Evolutionary conservation across 2,329 filamentous ascomycete genomes (phyloP), one percentile per base, ranked within the genome.

Genomic region (Sporothrix protearum): DNA sequence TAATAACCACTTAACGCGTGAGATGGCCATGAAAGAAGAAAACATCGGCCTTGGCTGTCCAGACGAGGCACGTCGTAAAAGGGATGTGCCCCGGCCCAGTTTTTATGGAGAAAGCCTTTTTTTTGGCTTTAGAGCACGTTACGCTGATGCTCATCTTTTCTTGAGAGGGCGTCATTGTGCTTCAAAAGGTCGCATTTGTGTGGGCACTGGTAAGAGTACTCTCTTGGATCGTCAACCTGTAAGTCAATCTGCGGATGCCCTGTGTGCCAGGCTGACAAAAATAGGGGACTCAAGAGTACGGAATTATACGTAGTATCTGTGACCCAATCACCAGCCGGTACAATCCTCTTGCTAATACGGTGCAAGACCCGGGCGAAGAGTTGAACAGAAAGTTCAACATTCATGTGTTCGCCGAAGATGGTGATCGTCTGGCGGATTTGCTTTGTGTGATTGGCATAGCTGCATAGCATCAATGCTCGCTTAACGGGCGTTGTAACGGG

Each of bases 361-460:
- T 39, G 22, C 59, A 64, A 45, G 42, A 28, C 28, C 36, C 59
- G 45, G 59, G 59, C 9, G 59, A 45, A 64, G n/a, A 28, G 59
- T 57, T 19, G 4, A 12, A 49, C 42, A n/a, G 12, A 36, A 33
- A 51, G 33, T 45, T 16, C 14, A 64, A 30, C 36, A 22, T 47
- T 47, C 39, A 7, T 2, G 42, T n/a, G 33, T 25, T 61, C n/a
- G 42, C 49, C 9, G 25, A 12, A 53, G 64, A 68, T 68, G 28
- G 64, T 22, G 64, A 68, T 68, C 64, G 64, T 25, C 64, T 53
- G 30, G 30, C 45, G 64, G 47, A 53, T 68, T 53, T 22, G 10
- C 47, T 25, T 19, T 68, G 19, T 51, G 59, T 45, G 36, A 45
- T 64, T n/a, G 59, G 16, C 59, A 47, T 10, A 45, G 22, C n/a